A percentile compares a stretch with the other conserved stretches of the same genome.
Evolutionary conservation across 805 yeast genomes (phyloP).

Genomic region (Saccharomycopsis schoenii): DNA sequence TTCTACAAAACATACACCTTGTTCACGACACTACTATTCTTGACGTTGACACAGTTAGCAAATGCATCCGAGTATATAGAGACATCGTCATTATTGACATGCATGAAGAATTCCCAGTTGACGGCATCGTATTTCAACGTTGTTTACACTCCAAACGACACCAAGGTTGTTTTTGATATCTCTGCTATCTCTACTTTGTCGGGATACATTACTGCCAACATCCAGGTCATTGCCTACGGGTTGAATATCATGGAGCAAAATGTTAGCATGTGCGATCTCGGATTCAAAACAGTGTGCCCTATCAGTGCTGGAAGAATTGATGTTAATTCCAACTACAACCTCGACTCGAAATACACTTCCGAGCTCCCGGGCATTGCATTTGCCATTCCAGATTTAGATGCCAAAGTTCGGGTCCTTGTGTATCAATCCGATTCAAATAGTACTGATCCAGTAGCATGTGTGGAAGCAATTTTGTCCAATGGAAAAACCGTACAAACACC

Average conservation of each 20-base stretch:
- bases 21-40: neutral
- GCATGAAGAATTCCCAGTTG: constrained; percentile 84
- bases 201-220: constrained; percentile 57
- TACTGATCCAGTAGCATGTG: constrained; percentile 67
- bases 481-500: constrained; percentile 91
- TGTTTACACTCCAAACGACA: constrained; percentile 54
- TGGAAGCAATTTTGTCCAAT: constrained; percentile 74
- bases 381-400: constrained; percentile 90
- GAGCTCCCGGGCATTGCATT: constrained; percentile 77
- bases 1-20: neutral
- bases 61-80: constrained; percentile 24
- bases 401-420: constrained; percentile 68
- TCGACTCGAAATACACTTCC: constrained; percentile 32
- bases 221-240: constrained; percentile 73
- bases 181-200: constrained; percentile 72
- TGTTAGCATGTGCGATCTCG: constrained; percentile 56
- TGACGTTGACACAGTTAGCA: neutral
- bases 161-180: constrained; percentile 53
- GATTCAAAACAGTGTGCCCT: constrained; percentile 62
- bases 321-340: constrained; percentile 38
- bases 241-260: constrained; percentile 45
- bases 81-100: constrained; percentile 71
- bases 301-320: constrained; percentile 81
- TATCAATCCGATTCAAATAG: constrained; percentile 37
- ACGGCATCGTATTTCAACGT: constrained; percentile 81